Evolutionary conservation across 805 yeast genomes (phyloP).

Genomic region (Pichia deserticola): DNA sequence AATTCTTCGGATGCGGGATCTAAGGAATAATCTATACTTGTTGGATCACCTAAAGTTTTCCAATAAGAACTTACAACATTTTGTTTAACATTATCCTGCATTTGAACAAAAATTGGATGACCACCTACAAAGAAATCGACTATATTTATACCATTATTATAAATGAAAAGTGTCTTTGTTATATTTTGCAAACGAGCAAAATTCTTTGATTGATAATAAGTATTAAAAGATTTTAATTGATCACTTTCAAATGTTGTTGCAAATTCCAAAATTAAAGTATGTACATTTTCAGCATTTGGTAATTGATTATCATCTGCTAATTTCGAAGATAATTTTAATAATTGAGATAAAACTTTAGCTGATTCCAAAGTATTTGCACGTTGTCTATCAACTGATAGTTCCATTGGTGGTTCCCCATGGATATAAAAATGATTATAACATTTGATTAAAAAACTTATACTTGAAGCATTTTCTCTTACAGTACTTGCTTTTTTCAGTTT

Average conservation of each 20-base stretch:
- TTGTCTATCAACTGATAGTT: slow-evolving; percentile 41
- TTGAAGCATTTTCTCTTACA: slow-evolving; percentile 64
- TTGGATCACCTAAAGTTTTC: slow-evolving; percentile 55
- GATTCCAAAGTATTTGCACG: slow-evolving; percentile 34
- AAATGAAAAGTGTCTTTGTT: slow-evolving; percentile 67
- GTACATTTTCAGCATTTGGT: slow-evolving; percentile 31
- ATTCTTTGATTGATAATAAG: slow-evolving; percentile 65
- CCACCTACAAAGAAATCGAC: slow-evolving; percentile 76
- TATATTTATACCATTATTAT: slow-evolving; percentile 79
- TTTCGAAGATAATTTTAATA: slow-evolving; percentile 58
- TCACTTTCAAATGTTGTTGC: slow-evolving; percentile 72
- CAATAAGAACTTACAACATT: slow-evolving; percentile 35
- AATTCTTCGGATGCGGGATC: slow-evolving; percentile 47
- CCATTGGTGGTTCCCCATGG: slow-evolving; percentile 42
- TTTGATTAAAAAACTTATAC: slow-evolving; percentile 64
- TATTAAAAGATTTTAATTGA: slow-evolving; percentile 61
- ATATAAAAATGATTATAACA: slow-evolving; percentile 72
- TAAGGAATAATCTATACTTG: slow-evolving; percentile 37
- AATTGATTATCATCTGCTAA: slow-evolving; percentile 45
- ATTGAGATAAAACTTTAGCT: slow-evolving; percentile 60
- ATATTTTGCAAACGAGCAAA: slow-evolving; percentile 65
- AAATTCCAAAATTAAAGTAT: slow-evolving; percentile 51
- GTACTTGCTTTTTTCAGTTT: slow-evolving; percentile 59
- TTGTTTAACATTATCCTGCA: slow-evolving; percentile 26
- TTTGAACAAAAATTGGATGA: slow-evolving; percentile 57